phyloP scores from a whole-genome alignment of 352 stramenopile species.

The Globisporangium solare region DNA sequence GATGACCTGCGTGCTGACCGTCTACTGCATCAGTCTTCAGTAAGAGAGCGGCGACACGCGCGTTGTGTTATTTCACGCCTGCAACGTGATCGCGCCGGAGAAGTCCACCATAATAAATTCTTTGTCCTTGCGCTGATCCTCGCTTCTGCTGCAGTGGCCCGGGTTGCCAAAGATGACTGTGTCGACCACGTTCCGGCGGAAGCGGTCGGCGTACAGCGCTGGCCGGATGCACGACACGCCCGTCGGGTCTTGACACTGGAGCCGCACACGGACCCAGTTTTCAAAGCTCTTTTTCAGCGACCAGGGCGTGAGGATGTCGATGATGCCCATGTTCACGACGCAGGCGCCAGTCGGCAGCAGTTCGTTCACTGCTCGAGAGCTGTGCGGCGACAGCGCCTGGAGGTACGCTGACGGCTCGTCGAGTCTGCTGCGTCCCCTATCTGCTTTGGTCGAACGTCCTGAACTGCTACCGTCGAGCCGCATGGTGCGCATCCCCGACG shows the following conservation, averaged over 20 bases:
- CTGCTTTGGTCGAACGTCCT: not conserved
- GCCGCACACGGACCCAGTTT: conserved; percentile 75
- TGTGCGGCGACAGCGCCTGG: conserved; percentile 47
- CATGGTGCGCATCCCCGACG: conserved; percentile 19
- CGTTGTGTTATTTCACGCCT: conserved; percentile 21
- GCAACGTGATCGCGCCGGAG: conserved; percentile 43
- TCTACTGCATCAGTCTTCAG: conserved; percentile 72
- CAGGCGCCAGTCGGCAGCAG: conserved; percentile 61
- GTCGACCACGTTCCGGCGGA: conserved; percentile 81
- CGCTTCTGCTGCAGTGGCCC: conserved; percentile 25
- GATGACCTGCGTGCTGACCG: conserved; percentile 66
- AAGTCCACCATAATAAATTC: conserved; percentile 85
- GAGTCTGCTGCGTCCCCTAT: conserved; percentile 18
- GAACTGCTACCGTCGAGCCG: conserved; percentile 12
- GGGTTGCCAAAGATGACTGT: conserved; percentile 74
- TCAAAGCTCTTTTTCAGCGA: conserved; percentile 92
- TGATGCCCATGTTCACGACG: conserved; percentile 95
- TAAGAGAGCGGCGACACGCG: conserved; percentile 10
- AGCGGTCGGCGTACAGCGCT: conserved; percentile 75
- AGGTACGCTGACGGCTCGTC: conserved; percentile 42
- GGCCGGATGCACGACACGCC: conserved; percentile 85
- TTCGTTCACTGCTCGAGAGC: conserved; percentile 22
- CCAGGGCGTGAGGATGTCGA: conserved; percentile 96
- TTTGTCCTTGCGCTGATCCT: conserved; percentile 29
- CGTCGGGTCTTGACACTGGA: conserved; percentile 71